Percentiles rank a stretch among this genome's conserved stretches.
Evolutionary conservation across 768 basidiomycete species (phyloP).

Genomic region (Serpula lacrymans): DNA sequence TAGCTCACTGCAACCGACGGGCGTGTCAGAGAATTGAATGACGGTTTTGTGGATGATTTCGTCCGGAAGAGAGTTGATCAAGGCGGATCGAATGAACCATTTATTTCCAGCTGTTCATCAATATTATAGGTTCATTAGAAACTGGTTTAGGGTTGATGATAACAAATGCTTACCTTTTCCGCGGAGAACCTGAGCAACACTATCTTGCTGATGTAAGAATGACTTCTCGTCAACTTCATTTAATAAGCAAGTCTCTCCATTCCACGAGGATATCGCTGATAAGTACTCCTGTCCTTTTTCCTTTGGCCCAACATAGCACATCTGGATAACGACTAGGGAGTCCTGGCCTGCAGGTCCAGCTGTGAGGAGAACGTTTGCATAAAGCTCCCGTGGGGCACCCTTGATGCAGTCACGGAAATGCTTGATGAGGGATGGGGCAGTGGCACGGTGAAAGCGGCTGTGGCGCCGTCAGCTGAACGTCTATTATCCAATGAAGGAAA

Average conservation of each 20-base stretch:
- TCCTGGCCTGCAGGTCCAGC: constrained; percentile 83
- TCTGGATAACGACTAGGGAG: constrained; percentile 86
- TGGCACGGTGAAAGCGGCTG: constrained; percentile 86
- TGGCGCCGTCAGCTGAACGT: constrained; percentile 2
- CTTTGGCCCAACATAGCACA: constrained; percentile 81
- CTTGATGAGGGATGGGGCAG: constrained; percentile 82
- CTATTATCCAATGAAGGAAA: constrained; percentile 1
- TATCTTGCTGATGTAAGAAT: constrained; percentile 87
- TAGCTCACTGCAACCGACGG: constrained; percentile 85
- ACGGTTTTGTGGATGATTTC: constrained; percentile 85
- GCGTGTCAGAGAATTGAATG: constrained; percentile 73
- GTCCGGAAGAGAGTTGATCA: constrained; percentile 83
- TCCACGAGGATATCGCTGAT: constrained; percentile 85
- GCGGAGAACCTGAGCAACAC: constrained; percentile 84
- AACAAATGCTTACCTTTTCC: constrained; percentile 58
- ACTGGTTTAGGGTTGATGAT: neutral
- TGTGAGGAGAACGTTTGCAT: constrained; percentile 87
- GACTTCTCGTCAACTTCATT: constrained; percentile 91
- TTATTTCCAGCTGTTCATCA: constrained; percentile 61
- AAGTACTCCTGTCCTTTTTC: constrained; percentile 75
- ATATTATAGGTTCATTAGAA: neutral
- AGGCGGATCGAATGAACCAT: constrained; percentile 88
- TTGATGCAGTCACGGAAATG: constrained; percentile 95
- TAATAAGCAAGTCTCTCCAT: constrained; percentile 79
- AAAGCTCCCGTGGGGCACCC: constrained; percentile 80